A percentile compares a stretch with the other conserved stretches of the same genome.
Conservation (phyloP, 176 grass and related monocot species). For the Avena sativa region DNA sequence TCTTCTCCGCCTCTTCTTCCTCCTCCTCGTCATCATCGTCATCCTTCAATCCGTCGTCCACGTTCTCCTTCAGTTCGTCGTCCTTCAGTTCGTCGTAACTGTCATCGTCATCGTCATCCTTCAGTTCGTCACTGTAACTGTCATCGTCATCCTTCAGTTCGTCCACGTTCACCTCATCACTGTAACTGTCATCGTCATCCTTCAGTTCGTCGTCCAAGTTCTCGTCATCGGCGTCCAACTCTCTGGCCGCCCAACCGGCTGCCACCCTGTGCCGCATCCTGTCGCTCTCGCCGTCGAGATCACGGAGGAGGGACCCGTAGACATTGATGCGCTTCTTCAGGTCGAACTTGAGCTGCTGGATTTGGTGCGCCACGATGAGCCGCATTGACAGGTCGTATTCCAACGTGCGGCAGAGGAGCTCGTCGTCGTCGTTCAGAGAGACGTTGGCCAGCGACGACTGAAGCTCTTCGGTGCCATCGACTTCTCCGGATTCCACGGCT, state of each 20-base stretch:
- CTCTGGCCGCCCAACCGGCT: neutral
- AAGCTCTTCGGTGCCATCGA: neutral
- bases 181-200: too few species aligned
- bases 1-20: neutral
- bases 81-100: too few species aligned
- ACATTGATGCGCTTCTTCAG: neutral
- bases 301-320: neutral
- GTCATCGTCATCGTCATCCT: too few species aligned
- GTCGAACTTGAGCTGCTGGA: neutral
- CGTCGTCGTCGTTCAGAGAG: neutral
- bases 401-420: neutral
- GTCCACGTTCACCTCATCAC: too few species aligned
- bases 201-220: too few species aligned
- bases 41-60: too few species aligned
- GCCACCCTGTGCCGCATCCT: neutral
- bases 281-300: neutral
- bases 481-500: neutral
- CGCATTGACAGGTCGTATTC: neutral
- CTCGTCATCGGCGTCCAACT: neutral
- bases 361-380: constrained; percentile 3
- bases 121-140: too few species aligned
- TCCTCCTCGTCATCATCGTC: neutral
- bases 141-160: too few species aligned
- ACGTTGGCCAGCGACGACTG: too few species aligned
- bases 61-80: too few species aligned